These are phyloP conservation scores for Exophiala sp. DNA, from an alignment of 2,329 filamentous ascomycete species.

Conservation along the genomic window DNA sequence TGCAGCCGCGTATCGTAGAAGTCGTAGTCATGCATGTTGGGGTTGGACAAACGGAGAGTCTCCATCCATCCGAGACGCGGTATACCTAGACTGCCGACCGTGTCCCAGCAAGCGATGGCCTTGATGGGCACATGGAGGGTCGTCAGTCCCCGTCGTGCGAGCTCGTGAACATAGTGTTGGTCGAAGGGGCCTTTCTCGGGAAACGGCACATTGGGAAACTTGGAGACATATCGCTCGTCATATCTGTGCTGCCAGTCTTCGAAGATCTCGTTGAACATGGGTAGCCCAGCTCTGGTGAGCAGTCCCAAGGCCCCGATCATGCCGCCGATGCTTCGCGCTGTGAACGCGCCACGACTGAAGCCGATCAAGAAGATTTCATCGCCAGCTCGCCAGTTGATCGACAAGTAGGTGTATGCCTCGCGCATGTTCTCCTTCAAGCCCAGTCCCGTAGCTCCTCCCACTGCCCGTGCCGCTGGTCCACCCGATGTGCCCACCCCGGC, in stretches of 20 bases:
- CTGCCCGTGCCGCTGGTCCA: slow-evolving; percentile 16
- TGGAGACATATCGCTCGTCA: slow-evolving; percentile 29
- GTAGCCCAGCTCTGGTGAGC: slow-evolving; percentile 30
- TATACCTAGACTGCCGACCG: slow-evolving; percentile 34
- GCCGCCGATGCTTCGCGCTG: slow-evolving; percentile 35
- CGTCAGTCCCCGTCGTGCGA: slow-evolving; percentile 27
- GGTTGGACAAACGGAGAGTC: slow-evolving; percentile 14
- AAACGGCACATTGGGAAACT: slow-evolving; percentile 30
- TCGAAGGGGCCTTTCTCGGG: slow-evolving; percentile 29
- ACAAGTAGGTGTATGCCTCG: slow-evolving; percentile 32
- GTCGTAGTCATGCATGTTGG: slow-evolving; percentile 30
- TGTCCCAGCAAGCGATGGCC: slow-evolving; percentile 34
- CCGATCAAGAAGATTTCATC: slow-evolving; percentile 38
- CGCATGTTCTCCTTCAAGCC: slow-evolving; percentile 29
- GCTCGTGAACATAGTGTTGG: slow-evolving; percentile 28
- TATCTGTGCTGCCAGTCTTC: slow-evolving; percentile 31
- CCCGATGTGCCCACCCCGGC: slow-evolving; percentile 37
- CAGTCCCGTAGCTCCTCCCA: slow-evolving; percentile 26
- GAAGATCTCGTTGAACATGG: slow-evolving; percentile 32
- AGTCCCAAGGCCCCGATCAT: slow-evolving; percentile 35
- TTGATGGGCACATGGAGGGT: slow-evolving; percentile 30
- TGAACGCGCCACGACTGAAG: slow-evolving; percentile 37
- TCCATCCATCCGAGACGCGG: slow-evolving; percentile 26
- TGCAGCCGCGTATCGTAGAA: slow-evolving; percentile 33
- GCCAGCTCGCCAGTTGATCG: slow-evolving; percentile 34